Conservation (phyloP, 1,139 yeast genomes). For the Blastobotrys proliferans region DNA sequence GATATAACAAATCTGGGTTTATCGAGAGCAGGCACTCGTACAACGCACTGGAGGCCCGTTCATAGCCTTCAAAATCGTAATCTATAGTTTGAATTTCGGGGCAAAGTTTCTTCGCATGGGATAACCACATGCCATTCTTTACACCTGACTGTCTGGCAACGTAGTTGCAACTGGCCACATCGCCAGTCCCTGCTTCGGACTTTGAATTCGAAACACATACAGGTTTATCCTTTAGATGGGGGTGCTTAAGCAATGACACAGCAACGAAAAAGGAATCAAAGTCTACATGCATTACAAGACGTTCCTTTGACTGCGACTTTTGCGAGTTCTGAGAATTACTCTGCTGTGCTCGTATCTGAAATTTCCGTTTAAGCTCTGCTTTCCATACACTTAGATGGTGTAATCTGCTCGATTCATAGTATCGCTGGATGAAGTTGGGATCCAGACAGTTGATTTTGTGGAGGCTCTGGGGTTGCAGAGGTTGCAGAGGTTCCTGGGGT, state of each 20-base stretch:
- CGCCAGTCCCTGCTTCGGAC: constrained; percentile 44
- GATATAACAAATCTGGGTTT: constrained; percentile 59
- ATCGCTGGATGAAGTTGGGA: constrained; percentile 67
- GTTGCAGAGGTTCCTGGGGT: constrained; percentile 1
- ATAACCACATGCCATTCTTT: constrained; percentile 85
- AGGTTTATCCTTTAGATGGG: constrained; percentile 51
- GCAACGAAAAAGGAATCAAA: constrained; percentile 94
- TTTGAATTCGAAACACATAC: constrained; percentile 83
- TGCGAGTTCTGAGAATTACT: constrained; percentile 5
- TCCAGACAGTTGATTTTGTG: constrained; percentile 34
- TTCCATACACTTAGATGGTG: constrained; percentile 91
- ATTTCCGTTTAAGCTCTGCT: constrained; percentile 62
- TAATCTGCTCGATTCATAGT: constrained; percentile 75
- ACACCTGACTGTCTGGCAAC: constrained; percentile 73
- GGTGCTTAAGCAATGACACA: constrained; percentile 62
- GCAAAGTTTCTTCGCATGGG: constrained; percentile 57
- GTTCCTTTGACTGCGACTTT: background rate
- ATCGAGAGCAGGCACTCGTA: constrained; percentile 43
- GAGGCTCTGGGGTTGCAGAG: too few relatives aligned
- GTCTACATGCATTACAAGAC: constrained; percentile 70
- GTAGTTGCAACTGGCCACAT: constrained; percentile 91
- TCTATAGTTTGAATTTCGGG: constrained; percentile 60
- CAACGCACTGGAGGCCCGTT: constrained; percentile 51
- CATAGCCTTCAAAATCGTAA: constrained; percentile 75
- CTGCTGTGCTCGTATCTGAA: constrained; percentile 43